A percentile compares a stretch with the other conserved stretches of the same genome.
phyloP scores from a whole-genome alignment of 2,329 filamentous ascomycete genomes.

The Penicillium sp. region DNA sequence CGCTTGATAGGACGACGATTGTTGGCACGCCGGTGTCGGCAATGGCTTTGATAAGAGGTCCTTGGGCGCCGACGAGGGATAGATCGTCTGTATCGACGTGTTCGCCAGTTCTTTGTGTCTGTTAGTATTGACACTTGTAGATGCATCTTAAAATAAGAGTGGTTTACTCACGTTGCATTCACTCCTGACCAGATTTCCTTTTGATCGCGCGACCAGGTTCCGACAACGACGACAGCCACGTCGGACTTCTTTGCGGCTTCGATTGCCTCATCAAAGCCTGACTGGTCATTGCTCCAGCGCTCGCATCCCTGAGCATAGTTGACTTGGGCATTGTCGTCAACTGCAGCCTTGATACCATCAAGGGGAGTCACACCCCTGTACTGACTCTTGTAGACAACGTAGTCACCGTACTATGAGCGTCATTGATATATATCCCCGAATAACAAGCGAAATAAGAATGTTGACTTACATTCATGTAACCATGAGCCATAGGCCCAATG shows the following conservation, averaged over 20 bases:
- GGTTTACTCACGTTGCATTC: constrained; percentile 59
- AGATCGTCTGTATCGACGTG: constrained; percentile 67
- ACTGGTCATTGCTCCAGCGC: constrained; percentile 69
- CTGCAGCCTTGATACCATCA: constrained; percentile 64
- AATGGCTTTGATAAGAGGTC: constrained; percentile 64
- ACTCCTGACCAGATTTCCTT: constrained; percentile 67
- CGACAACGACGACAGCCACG: constrained; percentile 70
- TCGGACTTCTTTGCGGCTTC: constrained; percentile 65
- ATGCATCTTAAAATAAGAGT: background rate
- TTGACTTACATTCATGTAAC: constrained; percentile 63
- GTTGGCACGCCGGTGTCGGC: constrained; percentile 67
- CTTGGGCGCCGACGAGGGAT: constrained; percentile 69
- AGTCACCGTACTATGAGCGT: constrained; percentile 63
- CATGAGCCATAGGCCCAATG: constrained; percentile 73
- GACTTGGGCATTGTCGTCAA: constrained; percentile 57
- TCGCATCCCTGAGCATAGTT: constrained; percentile 71
- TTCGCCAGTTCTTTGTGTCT: constrained; percentile 58
- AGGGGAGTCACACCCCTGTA: constrained; percentile 67
- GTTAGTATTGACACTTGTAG: background rate
- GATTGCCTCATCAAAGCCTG: constrained; percentile 67
- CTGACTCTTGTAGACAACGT: constrained; percentile 65
- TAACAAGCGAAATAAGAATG: too few relatives aligned
- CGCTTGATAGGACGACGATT: constrained; percentile 66
- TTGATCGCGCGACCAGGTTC: constrained; percentile 74
- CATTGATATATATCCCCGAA: background rate